Base-by-base conservation (phyloP, 208 protist genomes). In the Crithidia mellificae region DNA sequence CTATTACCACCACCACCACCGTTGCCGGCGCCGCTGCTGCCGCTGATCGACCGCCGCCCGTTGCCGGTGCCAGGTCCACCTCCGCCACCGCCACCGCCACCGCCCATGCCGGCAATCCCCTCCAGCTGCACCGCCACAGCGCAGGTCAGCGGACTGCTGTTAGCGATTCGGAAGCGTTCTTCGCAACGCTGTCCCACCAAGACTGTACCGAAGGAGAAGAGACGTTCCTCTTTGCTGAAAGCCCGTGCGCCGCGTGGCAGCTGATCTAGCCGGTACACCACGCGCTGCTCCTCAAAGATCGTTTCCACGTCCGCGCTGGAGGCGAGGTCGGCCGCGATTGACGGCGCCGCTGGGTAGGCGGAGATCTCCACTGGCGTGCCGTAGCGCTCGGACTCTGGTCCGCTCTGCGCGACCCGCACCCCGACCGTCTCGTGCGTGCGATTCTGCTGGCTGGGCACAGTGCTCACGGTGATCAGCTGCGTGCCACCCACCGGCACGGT, bases 201-300 rank as follows among this genome's bases (percentile, higher is more conserved):
- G 24, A 77, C 59, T 0, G 95, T 84, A 11, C 95, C 96, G 77
- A 98, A 99, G 29, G 79, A 92, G 68, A 99, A 98, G 36, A 89
- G 46, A 29, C 88, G 77, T 57, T 98, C 94, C 59, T 98, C 92
- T 34, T 81, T 81, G 53, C 90, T 85, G 83, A 94, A 99, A 9
- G 90, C 90, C 25, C 87, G 87, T 19, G 80, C 63, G 2, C 78
- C 54, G 24, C 76, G 79, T 30, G 88, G 73, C 53, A 87, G 87
- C 58, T 83, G 84, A 30, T 93, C 83, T 3, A 97, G 82, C 32
- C 83, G 83, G 56, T 79, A 81, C 19, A 98, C 89, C 14, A 98
- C 82, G 59, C 94, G 85, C 85, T 98, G 98, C 86, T 99, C 98
- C 83, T 99, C 98, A 74, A 99, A 99, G 62, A 99, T 97, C 24